Base-by-base conservation (phyloP, 169 alveolate genomes). In the Eimeria maxima region DNA sequence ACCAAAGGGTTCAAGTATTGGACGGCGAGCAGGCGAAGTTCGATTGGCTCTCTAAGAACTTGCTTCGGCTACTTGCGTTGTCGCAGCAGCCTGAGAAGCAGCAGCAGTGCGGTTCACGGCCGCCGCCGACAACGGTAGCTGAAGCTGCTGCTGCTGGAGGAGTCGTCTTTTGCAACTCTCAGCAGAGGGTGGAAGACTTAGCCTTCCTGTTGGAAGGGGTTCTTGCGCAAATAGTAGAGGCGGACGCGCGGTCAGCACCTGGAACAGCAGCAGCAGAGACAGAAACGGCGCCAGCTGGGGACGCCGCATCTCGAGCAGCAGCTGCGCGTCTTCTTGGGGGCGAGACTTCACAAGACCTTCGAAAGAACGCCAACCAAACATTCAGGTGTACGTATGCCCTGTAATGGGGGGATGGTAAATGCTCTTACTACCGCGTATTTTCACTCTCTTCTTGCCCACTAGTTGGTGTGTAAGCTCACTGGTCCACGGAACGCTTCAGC, bases 111-210 rank as follows among this genome's bases (percentile, higher is more conserved):
- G 33, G 71, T 42, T 11, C 33, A 47, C 94, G 81, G 69, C 57
- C 87, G 42, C 83, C 90, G 38, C 92, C 92, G 2, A 11, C 95
- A 55, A 53, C 95, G 1, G 74, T 60, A n/a, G 80, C 90, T 6
- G 55, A n/a, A n/a, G 91, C 86, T 22, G 81, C 92, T n/a, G 47
- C 44, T 2, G 92, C 92, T 27, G 83, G 90, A 29, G 91, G 83
- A 38, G 92, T 92, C 57, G 45, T 92, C 74, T 92, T 92, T n/a
- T 92, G 96, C 86, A 92, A 65, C 87, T 76, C 96, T 33, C 96
- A 92, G 76, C 96, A 92, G 92, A 60, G 96, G 27, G 89, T 83
- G 42, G 96, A 92, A 45, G 96, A 92, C 73, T 20, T 92, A 22
- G 92, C 93, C n/a, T 60, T 78, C 20, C 92, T 92, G 71, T 91